phyloP scores from a whole-genome alignment of 2,329 filamentous ascomycete genomes.

The Pestalotiopsis sp. region DNA sequence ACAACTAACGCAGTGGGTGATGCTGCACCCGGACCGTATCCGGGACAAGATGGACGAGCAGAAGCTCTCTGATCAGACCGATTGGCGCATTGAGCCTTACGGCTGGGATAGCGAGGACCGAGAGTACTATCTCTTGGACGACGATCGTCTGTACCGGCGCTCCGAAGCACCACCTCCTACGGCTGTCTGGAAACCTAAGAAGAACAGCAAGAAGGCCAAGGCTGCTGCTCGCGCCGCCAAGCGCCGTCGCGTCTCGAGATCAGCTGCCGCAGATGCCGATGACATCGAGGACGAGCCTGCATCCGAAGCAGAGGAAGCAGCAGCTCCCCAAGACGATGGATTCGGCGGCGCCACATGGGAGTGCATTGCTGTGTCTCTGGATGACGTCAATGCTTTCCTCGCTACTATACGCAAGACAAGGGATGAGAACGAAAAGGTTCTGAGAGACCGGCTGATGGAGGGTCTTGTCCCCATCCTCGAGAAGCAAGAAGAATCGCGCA shows the following conservation, averaged over 20 bases:
- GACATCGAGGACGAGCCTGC: conserved; percentile 36
- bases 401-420: conserved; percentile 72
- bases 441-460: conserved; percentile 72
- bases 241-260: conserved; percentile 61
- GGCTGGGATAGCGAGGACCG: conserved; percentile 90
- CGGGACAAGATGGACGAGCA: conserved; percentile 84
- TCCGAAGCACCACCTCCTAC: conserved; percentile 72
- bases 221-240: conserved; percentile 71
- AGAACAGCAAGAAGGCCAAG: conserved; percentile 67
- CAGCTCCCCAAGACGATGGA: conserved; percentile 56
- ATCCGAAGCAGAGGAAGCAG: conserved; percentile 28
- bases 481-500: conserved; percentile 74
- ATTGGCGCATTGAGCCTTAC: conserved; percentile 80
- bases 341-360: conserved; percentile 86
- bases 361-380: conserved; percentile 80
- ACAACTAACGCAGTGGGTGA: conserved; percentile 85
- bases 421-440: conserved; percentile 81
- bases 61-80: conserved; percentile 77
- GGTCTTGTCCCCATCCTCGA: conserved; percentile 85
- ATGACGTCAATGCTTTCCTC: conserved; percentile 76
- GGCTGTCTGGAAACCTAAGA: conserved; percentile 60
- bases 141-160: conserved; percentile 88
- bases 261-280: conserved; percentile 43
- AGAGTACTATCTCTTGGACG: conserved; percentile 87
- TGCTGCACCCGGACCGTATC: conserved; percentile 85